Conservation (phyloP, 345 rosid genomes). For the Eucalyptus erythrocorys region DNA sequence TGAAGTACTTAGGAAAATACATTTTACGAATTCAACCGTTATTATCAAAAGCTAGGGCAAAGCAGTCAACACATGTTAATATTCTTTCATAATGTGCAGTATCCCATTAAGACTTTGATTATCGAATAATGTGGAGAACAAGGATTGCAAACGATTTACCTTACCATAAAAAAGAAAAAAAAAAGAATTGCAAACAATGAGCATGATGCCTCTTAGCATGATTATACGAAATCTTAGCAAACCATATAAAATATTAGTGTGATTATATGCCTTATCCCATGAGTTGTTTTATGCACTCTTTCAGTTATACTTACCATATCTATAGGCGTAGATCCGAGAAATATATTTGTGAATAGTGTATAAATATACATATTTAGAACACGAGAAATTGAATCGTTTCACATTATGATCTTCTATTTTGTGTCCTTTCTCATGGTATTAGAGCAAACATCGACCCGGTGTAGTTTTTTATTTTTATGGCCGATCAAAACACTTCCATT, state of each 20-base stretch:
- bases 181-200: not conserved
- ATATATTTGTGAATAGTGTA: not conserved
- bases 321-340: not conserved
- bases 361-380: not conserved
- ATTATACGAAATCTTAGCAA: no score
- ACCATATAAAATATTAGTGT: no score
- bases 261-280: not conserved
- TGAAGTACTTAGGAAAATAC: not conserved
- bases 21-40: not conserved
- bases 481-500: not conserved
- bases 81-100: not conserved
- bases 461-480: not conserved
- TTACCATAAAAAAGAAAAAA: no score
- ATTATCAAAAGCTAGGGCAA: not conserved
- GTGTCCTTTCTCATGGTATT: not conserved
- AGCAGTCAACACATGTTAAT: not conserved
- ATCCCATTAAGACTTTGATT: not conserved
- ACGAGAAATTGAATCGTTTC: not conserved
- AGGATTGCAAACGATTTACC: not conserved
- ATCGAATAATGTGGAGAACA: not conserved
- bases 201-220: not conserved
- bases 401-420: no score
- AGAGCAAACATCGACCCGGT: not conserved
- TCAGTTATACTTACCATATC: not conserved
- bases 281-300: not conserved